phyloP scores from a whole-genome alignment of 2,329 filamentous ascomycete genomes.

The Fusarium temperatum region DNA sequence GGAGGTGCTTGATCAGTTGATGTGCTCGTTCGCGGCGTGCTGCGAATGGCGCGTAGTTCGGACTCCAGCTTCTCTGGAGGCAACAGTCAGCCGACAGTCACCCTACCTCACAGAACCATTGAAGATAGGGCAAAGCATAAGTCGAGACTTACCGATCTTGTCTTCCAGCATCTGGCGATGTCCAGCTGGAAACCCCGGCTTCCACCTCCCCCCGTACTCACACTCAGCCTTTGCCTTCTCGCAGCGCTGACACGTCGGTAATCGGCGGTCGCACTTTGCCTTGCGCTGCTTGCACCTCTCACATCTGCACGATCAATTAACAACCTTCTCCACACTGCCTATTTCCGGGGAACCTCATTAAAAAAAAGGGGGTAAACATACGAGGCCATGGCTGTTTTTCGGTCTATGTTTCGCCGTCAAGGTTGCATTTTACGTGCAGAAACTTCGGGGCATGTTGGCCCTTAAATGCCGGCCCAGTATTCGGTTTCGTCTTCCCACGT shows the following conservation, averaged over 20 bases:
- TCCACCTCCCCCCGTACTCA: neutral
- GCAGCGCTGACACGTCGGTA: neutral
- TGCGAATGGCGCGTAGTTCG: neutral
- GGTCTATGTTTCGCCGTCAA: neutral
- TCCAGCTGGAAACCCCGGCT: neutral
- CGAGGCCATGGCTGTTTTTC: neutral
- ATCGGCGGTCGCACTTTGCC: neutral
- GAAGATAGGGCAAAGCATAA: neutral
- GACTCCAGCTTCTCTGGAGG: neutral
- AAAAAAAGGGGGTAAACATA: neutral
- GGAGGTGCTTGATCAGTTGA: neutral
- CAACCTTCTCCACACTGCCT: fast-evolving
- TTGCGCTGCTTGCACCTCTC: neutral
- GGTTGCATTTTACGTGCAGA: neutral
- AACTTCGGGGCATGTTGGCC: neutral
- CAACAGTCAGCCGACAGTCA: neutral
- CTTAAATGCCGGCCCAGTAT: neutral
- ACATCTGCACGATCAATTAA: neutral
- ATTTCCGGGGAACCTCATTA: neutral
- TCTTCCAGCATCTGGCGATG: neutral
- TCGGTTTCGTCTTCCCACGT: neutral
- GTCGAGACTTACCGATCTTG: neutral
- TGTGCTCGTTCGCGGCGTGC: neutral
- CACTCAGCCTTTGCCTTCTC: neutral
- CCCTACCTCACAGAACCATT: neutral